A percentile compares a stretch with the other conserved stretches of the same genome.
phyloP scores from a whole-genome alignment of 2,329 filamentous ascomycete genomes.

The Xylariaceae sp. region DNA sequence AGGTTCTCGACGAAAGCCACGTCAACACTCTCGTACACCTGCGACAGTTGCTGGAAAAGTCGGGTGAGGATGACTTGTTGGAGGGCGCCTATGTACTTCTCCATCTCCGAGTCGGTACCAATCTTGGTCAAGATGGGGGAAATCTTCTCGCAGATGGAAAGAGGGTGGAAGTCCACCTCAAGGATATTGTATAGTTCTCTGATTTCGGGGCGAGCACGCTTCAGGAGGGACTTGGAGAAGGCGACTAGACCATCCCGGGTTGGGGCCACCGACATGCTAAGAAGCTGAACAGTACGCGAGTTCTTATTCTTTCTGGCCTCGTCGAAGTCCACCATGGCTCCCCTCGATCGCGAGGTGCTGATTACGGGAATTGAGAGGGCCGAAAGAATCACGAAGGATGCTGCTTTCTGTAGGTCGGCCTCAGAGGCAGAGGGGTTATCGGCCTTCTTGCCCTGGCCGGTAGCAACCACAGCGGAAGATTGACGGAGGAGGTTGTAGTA shows the following conservation, averaged over 20 bases:
- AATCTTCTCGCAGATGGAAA: constrained; percentile 99
- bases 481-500: constrained; percentile 96
- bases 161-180: constrained; percentile 96
- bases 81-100: constrained; percentile 89
- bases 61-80: constrained; percentile 98
- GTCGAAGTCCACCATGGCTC: constrained; percentile 92
- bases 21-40: constrained; percentile 98
- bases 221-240: constrained; percentile 86
- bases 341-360: constrained; percentile 92
- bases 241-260: constrained; percentile 89
- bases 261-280: constrained; percentile 85
- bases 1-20: constrained; percentile 88
- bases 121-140: constrained; percentile 93
- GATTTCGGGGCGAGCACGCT: constrained; percentile 89
- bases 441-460: constrained; percentile 82
- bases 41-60: constrained; percentile 96
- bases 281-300: constrained; percentile 86
- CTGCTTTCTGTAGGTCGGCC: constrained; percentile 84
- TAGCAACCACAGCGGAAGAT: constrained; percentile 73
- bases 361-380: constrained; percentile 98
- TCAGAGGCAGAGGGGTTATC: constrained; percentile 89
- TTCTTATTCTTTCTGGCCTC: constrained; percentile 99
- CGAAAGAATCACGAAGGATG: constrained; percentile 90
- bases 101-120: constrained; percentile 88
- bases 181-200: constrained; percentile 97